Base-by-base conservation (phyloP, 2,329 filamentous ascomycete species). In the Alternaria sp. region DNA sequence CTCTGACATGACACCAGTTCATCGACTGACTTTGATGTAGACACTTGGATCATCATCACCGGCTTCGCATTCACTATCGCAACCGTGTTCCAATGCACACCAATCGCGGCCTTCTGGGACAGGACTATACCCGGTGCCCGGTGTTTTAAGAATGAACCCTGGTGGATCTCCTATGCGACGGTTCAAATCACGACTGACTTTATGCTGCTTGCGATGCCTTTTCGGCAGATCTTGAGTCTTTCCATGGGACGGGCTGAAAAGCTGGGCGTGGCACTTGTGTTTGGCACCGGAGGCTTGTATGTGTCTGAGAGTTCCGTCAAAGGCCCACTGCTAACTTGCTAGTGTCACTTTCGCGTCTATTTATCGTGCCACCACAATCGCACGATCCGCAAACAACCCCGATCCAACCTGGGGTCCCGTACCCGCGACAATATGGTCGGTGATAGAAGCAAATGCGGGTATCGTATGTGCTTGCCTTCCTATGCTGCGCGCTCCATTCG, bases 71-170 rank as follows among this genome's bases (percentile, higher is more conserved):
- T 72, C 50, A 70, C 74, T 25, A 55, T 76, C 33, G 76, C 71
- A 9, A 80, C 76, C 2, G 66, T 78, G 23, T 75, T 78, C 46
- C 75, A 78, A 49, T 80, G 78, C 57, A 68, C 72, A 21, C 78
- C 78, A 8, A 64, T 78, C 12, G 58, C 64, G 9, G 71, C 63
- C 14, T 77, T 75, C 37, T 79, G 76, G 78, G 71, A 79, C 54
- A 70, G 70, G 25, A 68, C 61, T 9, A 71, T 78, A 28, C 26
- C 61, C 14, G 58, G 64, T 6, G 74, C 66, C n/a, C 72, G 69
- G 55, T 80, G 78, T 63, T 74, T 79, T 61, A 64, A 68, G 54
- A 73, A 72, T 21, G 63, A 71, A 44, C 68, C 71, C 8, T 71
- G 71, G 71, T 74, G 69, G 71, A 71, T 74, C 9, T 73, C 71